Conservation (phyloP, 352 stramenopile species). For the Plasmopara viticola region DNA sequence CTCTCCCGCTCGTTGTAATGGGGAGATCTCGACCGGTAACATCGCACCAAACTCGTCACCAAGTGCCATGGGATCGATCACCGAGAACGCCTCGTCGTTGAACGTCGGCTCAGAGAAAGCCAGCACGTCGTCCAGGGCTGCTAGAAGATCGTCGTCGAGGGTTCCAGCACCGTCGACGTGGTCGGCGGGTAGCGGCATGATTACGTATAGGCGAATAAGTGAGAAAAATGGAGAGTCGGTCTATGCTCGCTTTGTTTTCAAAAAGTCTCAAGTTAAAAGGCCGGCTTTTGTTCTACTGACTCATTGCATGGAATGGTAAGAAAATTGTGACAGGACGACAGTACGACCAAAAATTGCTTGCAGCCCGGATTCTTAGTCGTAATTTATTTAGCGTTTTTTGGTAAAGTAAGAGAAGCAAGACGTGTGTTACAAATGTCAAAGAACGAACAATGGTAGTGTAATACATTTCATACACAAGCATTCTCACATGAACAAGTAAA, state of each 20-base stretch:
- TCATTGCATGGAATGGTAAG: too few species aligned
- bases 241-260: not conserved
- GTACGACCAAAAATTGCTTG: too few species aligned
- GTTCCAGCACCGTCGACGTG: conserved; percentile 7
- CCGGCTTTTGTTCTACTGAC: too few species aligned
- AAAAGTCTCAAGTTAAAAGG: too few species aligned
- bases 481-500: too few species aligned
- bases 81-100: conserved; percentile 9
- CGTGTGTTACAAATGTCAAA: too few species aligned
- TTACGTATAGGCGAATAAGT: not conserved
- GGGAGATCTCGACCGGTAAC: conserved; percentile 9
- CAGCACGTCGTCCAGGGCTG: conserved; percentile 27
- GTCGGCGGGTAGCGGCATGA: conserved; percentile 6
- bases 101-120: conserved; percentile 16
- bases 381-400: too few species aligned
- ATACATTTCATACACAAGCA: too few species aligned
- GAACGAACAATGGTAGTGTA: too few species aligned
- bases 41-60: conserved; percentile 15
- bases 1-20: not conserved
- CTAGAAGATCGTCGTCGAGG: conserved; percentile 25
- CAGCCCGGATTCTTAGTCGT: too few species aligned
- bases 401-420: too few species aligned
- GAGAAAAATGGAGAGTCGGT: not conserved
- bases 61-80: conserved; percentile 1
- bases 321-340: too few species aligned